Evolutionary conservation across 129 eudicot species (phyloP).

Genomic region (Flaveria ramosissima): DNA sequence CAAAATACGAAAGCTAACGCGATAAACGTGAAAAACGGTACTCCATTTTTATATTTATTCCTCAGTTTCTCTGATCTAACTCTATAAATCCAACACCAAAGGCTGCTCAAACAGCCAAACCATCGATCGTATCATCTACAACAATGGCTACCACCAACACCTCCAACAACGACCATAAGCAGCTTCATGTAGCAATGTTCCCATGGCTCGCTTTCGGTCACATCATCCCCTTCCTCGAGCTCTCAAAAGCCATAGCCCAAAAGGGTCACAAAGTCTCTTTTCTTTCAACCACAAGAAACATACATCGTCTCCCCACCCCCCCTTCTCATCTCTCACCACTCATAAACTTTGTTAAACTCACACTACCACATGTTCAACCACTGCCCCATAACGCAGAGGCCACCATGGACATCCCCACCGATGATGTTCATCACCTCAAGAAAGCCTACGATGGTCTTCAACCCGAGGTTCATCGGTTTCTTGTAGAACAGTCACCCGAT

Average conservation of each 20-base stretch:
- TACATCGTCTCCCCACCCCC: conserved; percentile 51
- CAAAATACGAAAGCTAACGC: too few relatives aligned
- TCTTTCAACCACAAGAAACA: conserved; percentile 54
- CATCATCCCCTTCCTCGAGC: conserved; percentile 47
- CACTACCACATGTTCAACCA: conserved; percentile 33
- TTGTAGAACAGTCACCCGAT: conserved; percentile 42
- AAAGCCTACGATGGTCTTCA: conserved; percentile 53
- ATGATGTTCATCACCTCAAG: conserved; percentile 44
- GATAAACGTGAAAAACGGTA: too few relatives aligned
- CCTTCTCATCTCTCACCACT: conserved; percentile 29
- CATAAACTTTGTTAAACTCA: conserved; percentile 33
- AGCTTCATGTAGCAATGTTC: conserved; percentile 48
- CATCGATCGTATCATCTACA: not conserved
- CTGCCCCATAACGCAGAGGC: conserved; percentile 57
- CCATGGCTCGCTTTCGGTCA: conserved; percentile 74
- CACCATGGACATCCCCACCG: conserved; percentile 41
- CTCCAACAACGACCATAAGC: not conserved
- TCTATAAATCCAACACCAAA: too few relatives aligned
- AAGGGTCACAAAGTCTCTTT: conserved; percentile 55
- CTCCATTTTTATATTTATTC: too few relatives aligned
- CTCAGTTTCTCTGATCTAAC: too few relatives aligned
- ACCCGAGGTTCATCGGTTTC: conserved; percentile 34
- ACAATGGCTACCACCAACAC: not conserved
- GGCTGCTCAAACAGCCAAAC: too few relatives aligned
- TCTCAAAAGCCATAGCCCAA: conserved; percentile 47